Percentiles rank a stretch among this genome's conserved stretches.
These are phyloP conservation scores for Cladosporium sp. DNA, from an alignment of 2,329 filamentous ascomycete species.

Conservation along the genomic window DNA sequence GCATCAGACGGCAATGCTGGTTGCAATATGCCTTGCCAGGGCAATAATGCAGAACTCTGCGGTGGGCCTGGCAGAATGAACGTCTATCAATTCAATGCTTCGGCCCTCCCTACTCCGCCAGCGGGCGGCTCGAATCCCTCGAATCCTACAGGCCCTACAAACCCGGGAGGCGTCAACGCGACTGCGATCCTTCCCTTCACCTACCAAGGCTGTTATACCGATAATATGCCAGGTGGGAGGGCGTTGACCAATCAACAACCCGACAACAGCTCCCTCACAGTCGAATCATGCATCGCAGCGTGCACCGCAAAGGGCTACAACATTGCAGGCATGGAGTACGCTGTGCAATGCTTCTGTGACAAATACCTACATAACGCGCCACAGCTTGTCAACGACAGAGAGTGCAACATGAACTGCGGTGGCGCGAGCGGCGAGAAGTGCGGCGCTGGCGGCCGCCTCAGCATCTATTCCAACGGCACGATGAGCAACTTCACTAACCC, in stretches of 20 bases:
- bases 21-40: slow-evolving; percentile 22
- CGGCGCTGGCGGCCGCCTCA: slow-evolving; percentile 34
- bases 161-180: slow-evolving; percentile 30
- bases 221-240: slow-evolving; percentile 29
- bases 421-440: slow-evolving; percentile 35
- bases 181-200: slow-evolving; percentile 28
- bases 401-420: slow-evolving; percentile 37
- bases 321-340: slow-evolving; percentile 39
- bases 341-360: slow-evolving; percentile 39
- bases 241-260: slow-evolving; percentile 24
- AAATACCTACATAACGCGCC: slow-evolving; percentile 30
- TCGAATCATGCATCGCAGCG: slow-evolving; percentile 33
- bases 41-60: slow-evolving; percentile 13
- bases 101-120: slow-evolving; percentile 11
- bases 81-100: slow-evolving; percentile 30
- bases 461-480: slow-evolving; percentile 34
- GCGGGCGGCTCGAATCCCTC: not conserved
- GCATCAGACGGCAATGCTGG: slow-evolving; percentile 29
- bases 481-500: slow-evolving; percentile 25
- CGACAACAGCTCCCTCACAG: slow-evolving; percentile 27
- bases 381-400: slow-evolving; percentile 26
- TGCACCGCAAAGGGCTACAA: slow-evolving; percentile 36
- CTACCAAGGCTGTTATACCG: slow-evolving; percentile 34
- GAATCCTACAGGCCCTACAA: slow-evolving; percentile 17
- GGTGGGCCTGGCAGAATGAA: slow-evolving; percentile 15